A percentile compares a stretch with the other conserved stretches of the same genome.
Conservation (phyloP, 352 stramenopile genomes). For the Thraustochytrium striatum region DNA sequence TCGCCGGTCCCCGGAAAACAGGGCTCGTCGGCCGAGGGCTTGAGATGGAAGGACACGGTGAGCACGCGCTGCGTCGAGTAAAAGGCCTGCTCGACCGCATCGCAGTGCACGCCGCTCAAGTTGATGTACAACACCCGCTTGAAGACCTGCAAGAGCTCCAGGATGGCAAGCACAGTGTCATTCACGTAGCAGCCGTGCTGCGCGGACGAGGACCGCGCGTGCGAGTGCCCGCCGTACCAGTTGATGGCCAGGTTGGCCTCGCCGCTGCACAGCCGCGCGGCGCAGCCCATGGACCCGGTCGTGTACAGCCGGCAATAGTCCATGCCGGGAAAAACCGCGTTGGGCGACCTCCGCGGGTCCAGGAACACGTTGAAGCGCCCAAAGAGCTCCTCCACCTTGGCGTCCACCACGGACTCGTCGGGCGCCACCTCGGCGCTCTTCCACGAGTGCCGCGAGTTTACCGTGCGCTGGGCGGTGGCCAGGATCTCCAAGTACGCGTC, state of each 20-base stretch:
- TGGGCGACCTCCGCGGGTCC: background rate
- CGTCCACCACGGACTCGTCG: background rate
- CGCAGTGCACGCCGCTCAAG: conserved; percentile 97
- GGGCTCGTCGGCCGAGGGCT: conserved; percentile 85
- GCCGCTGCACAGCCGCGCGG: conserved; percentile 90
- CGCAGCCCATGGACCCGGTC: conserved; percentile 90
- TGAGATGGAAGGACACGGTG: conserved; percentile 93
- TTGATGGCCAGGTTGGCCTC: conserved; percentile 95
- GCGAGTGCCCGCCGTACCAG: conserved; percentile 93
- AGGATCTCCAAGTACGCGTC: conserved; percentile 42
- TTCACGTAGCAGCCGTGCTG: conserved; percentile 95
- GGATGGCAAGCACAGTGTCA: conserved; percentile 95
- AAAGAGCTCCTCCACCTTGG: conserved; percentile 41
- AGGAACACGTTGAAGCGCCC: conserved; percentile 23
- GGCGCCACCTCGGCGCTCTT: background rate
- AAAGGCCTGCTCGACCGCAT: conserved; percentile 96
- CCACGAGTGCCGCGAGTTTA: conserved; percentile 9
- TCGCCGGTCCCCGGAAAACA: conserved; percentile 95
- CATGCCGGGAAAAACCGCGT: conserved; percentile 91
- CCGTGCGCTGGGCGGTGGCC: conserved; percentile 11
- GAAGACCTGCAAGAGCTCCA: conserved; percentile 96
- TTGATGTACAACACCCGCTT: conserved; percentile 97
- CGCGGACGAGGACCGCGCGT: conserved; percentile 96
- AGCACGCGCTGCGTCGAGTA: conserved; percentile 97
- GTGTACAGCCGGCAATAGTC: conserved; percentile 97